Conservation (phyloP, 176 grass and related monocot genomes). For the Eremochloa ophiuroides region DNA sequence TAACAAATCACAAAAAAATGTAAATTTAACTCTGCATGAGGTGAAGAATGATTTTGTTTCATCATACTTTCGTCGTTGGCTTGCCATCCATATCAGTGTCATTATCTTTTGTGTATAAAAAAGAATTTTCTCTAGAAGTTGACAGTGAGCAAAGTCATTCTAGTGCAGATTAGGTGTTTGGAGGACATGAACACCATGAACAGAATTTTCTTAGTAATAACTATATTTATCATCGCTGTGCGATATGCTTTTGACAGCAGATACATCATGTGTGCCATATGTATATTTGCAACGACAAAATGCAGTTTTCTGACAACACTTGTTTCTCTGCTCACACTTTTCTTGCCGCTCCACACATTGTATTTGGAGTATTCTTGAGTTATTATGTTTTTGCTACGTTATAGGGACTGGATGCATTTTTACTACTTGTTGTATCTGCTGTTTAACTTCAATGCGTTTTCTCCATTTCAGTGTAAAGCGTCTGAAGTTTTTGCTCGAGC, state of each 20-base stretch:
- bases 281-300: no score
- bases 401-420: neutral
- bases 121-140: no score
- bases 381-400: neutral
- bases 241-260: neutral
- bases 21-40: no score
- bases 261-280: no score
- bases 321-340: neutral
- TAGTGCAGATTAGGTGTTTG: neutral
- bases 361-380: neutral
- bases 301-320: neutral
- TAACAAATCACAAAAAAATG: no score
- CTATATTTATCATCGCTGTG: neutral
- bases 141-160: no score
- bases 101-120: no score
- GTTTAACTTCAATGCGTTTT: neutral
- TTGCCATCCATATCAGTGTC: no score
- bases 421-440: neutral
- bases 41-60: no score
- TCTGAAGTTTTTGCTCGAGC: neutral
- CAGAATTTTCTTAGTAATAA: neutral
- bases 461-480: neutral
- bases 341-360: neutral
- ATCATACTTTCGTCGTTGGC: no score
- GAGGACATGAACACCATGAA: neutral